Percentiles rank a stretch among this genome's conserved stretches.
Evolutionary conservation across 768 basidiomycete genomes (phyloP).

Genomic region (Russula brevipes): DNA sequence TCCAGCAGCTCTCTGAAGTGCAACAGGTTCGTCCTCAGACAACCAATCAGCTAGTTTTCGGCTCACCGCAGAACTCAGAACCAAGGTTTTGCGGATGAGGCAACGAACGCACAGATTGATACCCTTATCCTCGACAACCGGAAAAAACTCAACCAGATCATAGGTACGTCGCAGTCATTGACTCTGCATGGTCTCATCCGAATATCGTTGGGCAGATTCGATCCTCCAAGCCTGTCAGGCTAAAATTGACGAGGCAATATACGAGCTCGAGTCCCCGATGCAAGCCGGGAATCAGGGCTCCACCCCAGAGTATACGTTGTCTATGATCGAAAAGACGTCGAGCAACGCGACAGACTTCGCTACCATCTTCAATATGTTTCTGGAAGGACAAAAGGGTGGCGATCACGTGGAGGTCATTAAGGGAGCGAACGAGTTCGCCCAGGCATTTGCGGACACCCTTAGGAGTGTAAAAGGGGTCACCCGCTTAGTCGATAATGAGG

Average conservation of each 20-base stretch:
- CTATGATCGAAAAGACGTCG: conserved; percentile 95
- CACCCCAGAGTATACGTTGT: conserved; percentile 97
- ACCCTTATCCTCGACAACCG: conserved; percentile 93
- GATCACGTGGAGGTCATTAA: conserved; percentile 98
- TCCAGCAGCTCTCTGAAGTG: conserved; percentile 79
- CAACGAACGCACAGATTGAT: conserved; percentile 95
- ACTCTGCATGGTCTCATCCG: background rate
- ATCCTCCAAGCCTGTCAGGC: conserved; percentile 95
- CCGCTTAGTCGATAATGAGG: conserved; percentile 84
- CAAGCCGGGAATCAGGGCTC: conserved; percentile 93
- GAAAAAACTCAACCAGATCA: conserved; percentile 97
- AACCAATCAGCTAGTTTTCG: background rate
- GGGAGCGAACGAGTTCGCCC: conserved; percentile 93
- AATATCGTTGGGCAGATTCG: conserved; percentile 57
- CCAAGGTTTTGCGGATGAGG: conserved; percentile 79
- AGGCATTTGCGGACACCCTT: conserved; percentile 86
- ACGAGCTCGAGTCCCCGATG: conserved; percentile 94
- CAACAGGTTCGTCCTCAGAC: conserved; percentile 56
- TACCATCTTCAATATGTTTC: conserved; percentile 85
- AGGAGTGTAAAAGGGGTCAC: conserved; percentile 95
- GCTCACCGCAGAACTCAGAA: conserved; percentile 43
- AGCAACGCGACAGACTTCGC: conserved; percentile 97
- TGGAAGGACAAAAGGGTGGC: conserved; percentile 81
- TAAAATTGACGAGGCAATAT: conserved; percentile 95
- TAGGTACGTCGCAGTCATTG: conserved; percentile 49